Evolutionary conservation across 345 rosid genomes (phyloP).

Genomic region (Gossypium bickii): DNA sequence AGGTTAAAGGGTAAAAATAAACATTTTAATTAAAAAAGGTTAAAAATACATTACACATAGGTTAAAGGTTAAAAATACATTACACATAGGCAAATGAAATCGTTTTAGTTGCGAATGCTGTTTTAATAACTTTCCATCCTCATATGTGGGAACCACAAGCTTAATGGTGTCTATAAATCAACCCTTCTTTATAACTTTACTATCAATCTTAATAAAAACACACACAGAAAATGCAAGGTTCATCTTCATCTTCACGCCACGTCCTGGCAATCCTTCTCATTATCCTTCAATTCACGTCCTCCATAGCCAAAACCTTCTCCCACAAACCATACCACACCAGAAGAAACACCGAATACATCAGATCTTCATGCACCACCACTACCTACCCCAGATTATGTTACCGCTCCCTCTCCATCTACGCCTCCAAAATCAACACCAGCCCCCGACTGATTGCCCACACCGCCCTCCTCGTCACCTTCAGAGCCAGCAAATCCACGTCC

Average conservation of each 20-base stretch:
- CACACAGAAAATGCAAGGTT: conserved; percentile 3
- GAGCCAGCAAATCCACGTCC: conserved; percentile 19
- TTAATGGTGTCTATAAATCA: not conserved
- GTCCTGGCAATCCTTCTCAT: not conserved
- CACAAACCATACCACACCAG: not conserved
- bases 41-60: too few relatives aligned
- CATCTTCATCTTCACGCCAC: not conserved
- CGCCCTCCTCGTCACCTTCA: conserved; percentile 37
- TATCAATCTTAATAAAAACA: not conserved
- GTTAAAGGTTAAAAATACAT: too few relatives aligned
- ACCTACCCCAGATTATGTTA: conserved; percentile 37
- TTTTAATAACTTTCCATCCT: not conserved
- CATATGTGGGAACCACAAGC: not conserved
- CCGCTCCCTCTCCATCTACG: conserved; percentile 37
- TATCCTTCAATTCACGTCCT: not conserved
- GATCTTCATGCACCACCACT: conserved; percentile 37
- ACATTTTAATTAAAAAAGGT: too few relatives aligned
- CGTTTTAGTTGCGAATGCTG: too few relatives aligned
- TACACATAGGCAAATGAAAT: too few relatives aligned
- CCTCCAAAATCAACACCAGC: conserved; percentile 32
- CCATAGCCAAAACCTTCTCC: conserved; percentile 8
- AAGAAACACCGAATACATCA: conserved; percentile 33
- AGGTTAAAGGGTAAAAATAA: too few relatives aligned
- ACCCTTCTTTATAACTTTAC: not conserved
- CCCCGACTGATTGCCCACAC: conserved; percentile 30